phyloP scores from a whole-genome alignment of 1,284 basidiomycete species.

The Flammula alnicola region DNA sequence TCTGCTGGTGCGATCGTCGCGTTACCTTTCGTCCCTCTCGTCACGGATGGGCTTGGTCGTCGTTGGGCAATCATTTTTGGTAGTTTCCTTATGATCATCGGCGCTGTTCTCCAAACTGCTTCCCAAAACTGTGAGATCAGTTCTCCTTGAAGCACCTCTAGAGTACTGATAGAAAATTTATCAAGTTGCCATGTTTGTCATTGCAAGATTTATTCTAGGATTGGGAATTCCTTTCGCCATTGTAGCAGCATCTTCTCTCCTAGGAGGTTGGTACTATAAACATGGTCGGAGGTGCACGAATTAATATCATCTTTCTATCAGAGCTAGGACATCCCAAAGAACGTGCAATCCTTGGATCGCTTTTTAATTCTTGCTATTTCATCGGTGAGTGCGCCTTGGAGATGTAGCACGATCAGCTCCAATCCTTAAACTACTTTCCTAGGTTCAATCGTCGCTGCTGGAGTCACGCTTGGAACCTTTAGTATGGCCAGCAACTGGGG shows the following conservation, averaged over 20 bases:
- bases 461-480: conserved; percentile 53
- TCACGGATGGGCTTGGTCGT: conserved; percentile 50
- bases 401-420: background rate
- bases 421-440: background rate
- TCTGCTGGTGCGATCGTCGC: conserved; percentile 58
- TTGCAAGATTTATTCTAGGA: conserved; percentile 50
- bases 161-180: background rate
- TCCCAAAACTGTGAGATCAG: conserved; percentile 48
- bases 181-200: conserved; percentile 59
- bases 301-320: conserved; percentile 16
- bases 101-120: conserved; percentile 48
- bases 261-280: conserved; percentile 40
- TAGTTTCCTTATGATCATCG: conserved; percentile 51
- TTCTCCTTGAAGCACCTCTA: background rate
- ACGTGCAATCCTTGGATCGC: conserved; percentile 49
- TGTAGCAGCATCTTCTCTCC: conserved; percentile 50
- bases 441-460: conserved; percentile 53
- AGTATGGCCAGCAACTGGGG: conserved; percentile 52
- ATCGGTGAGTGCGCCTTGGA: conserved; percentile 34
- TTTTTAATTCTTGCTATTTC: conserved; percentile 54
- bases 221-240: conserved; percentile 54
- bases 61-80: conserved; percentile 48
- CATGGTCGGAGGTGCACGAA: background rate
- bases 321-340: conserved; percentile 57
- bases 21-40: conserved; percentile 46